Evolutionary conservation across 495 filamentous ascomycete genomes (phyloP).

Genomic region (Penicillium dipodomyicola): DNA sequence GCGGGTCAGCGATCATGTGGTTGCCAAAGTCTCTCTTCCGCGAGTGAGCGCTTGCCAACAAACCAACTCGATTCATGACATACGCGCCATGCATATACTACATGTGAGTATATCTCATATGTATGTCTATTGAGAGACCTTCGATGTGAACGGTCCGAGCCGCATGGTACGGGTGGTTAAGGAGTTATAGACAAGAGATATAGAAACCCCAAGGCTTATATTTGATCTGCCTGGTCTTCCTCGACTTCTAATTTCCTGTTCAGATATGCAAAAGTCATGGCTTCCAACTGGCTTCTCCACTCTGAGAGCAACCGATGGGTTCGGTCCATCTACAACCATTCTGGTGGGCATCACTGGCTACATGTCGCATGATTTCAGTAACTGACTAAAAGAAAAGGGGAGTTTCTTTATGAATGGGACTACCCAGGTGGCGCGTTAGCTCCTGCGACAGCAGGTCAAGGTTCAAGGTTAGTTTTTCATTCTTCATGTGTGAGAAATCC

Average conservation of each 20-base stretch:
- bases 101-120: no score
- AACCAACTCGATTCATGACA: constrained; percentile 3
- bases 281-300: constrained; percentile 10
- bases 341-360: constrained; percentile 1
- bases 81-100: constrained; percentile 6
- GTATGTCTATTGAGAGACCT: background rate
- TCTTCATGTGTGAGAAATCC: background rate
- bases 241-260: background rate
- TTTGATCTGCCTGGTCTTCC: background rate
- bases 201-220: background rate
- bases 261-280: constrained; percentile 8
- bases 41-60: constrained; percentile 12
- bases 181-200: background rate
- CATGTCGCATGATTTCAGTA: background rate
- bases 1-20: background rate
- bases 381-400: background rate
- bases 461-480: background rate
- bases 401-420: constrained; percentile 12
- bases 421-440: background rate
- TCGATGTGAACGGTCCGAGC: constrained; percentile 6
- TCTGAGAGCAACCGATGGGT: constrained; percentile 1
- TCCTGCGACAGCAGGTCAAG: background rate
- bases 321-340: constrained; percentile 7
- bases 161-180: constrained; percentile 4
- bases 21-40: background rate